phyloP scores from a whole-genome alignment of 352 stramenopile species.

The Phytopythium mirpurense region DNA sequence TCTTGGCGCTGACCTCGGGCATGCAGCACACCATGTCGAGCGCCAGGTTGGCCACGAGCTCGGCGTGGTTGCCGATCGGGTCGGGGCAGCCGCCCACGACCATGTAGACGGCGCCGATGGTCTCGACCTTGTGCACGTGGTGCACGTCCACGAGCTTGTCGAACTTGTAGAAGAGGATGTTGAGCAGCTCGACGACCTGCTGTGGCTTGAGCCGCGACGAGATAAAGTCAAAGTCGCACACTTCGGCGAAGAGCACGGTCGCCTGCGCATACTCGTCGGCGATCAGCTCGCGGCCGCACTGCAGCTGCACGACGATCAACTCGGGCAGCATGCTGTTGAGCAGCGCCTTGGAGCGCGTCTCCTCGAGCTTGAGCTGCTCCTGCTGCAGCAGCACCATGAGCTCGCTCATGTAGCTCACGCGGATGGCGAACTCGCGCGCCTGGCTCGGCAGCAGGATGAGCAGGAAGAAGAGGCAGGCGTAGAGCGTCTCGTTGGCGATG shows the following conservation, averaged over 20 bases:
- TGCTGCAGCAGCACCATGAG: slow-evolving; percentile 79
- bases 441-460: slow-evolving; percentile 76
- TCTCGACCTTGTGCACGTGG: slow-evolving; percentile 89
- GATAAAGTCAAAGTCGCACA: slow-evolving; percentile 85
- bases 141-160: slow-evolving; percentile 84
- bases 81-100: slow-evolving; percentile 79
- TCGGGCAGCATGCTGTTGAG: slow-evolving; percentile 84
- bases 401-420: slow-evolving; percentile 83
- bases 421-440: slow-evolving; percentile 75
- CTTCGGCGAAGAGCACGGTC: slow-evolving; percentile 76
- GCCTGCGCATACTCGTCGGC: slow-evolving; percentile 70
- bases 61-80: slow-evolving; percentile 61
- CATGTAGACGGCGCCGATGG: slow-evolving; percentile 89
- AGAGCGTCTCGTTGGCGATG: slow-evolving; percentile 74
- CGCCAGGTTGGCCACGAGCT: slow-evolving; percentile 76
- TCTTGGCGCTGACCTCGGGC: slow-evolving; percentile 64
- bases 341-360: slow-evolving; percentile 68
- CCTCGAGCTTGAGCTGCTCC: slow-evolving; percentile 76
- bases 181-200: slow-evolving; percentile 85
- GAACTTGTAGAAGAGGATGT: slow-evolving; percentile 89
- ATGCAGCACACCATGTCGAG: slow-evolving; percentile 79
- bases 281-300: slow-evolving; percentile 77
- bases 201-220: slow-evolving; percentile 72
- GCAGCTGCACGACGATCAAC: slow-evolving; percentile 68
- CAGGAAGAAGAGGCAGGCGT: slow-evolving; percentile 75